phyloP scores from a whole-genome alignment of 306 rosid genomes.

The Lagenaria siceraria region DNA sequence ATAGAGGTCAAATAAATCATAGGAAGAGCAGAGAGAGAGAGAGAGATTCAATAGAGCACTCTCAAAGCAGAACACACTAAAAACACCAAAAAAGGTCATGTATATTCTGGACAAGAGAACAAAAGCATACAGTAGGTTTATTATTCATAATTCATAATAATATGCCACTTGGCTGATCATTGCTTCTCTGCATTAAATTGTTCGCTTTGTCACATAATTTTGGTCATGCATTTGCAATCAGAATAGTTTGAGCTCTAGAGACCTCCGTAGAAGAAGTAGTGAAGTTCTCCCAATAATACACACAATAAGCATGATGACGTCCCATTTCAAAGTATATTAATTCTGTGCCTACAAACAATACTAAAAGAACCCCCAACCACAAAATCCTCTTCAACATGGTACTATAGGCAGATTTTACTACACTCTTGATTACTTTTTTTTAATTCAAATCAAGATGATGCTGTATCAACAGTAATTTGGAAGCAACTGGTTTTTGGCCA shows the following conservation, averaged over 20 bases:
- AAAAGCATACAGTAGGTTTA: not conserved
- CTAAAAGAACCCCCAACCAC: not conserved
- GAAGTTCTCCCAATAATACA: not conserved
- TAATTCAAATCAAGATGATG: not conserved
- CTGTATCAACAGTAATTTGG: not conserved
- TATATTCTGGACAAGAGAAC: not conserved
- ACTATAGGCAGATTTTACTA: not conserved
- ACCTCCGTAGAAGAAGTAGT: not conserved
- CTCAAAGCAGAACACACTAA: not conserved
- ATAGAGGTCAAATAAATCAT: not conserved
- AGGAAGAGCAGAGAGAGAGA: not conserved
- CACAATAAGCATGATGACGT: not conserved
- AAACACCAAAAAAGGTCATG: not conserved
- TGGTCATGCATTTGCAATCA: not conserved
- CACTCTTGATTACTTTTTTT: not conserved
- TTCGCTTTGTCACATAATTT: not conserved
- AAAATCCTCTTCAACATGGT: not conserved
- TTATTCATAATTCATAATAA: not conserved
- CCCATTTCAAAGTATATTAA: not conserved
- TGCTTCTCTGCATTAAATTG: not conserved
- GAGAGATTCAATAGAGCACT: slow-evolving; percentile 5
- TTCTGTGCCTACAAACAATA: not conserved
- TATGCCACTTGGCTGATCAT: not conserved
- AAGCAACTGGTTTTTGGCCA: not conserved
- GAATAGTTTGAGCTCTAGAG: not conserved